Base-by-base conservation (phyloP, 2,329 filamentous ascomycete species). In the Arthrobotrys conoides region DNA sequence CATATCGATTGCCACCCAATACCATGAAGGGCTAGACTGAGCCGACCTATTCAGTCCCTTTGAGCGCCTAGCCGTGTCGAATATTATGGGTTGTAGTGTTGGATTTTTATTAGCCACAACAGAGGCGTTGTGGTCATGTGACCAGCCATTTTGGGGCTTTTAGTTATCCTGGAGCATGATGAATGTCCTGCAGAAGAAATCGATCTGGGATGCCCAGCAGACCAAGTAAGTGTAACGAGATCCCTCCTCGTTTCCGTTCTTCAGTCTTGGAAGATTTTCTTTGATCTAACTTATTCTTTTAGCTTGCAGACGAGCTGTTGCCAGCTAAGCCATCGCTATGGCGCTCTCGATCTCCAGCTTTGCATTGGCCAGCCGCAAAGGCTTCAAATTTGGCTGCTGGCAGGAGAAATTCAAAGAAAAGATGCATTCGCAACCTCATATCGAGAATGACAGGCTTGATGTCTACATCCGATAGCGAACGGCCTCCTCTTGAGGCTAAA, bases 401-500 rank as follows among this genome's bases (percentile, higher is more conserved):
- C 20, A n/a, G 20, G 49, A 66, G 27, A 20, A 51, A 51, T 8
- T 6, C 27, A 30, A 30, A 30, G 27, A 16, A 30, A 48, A n/a
- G 59, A 41, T 61, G 48, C 61, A 51, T 46, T 73, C 44, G 70
- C 70, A 59, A 24, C 51, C 30, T 66, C 55, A 38, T 44, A 55
- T 46, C 6, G 51, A 67, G 38, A 48, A 38, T 41, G 49, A 24
- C 48, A 14, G 5, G 6, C 20, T 64, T 41, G 12, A 66, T 72
- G 49, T 53, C 41, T 71, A 27, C 48, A 38, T 38, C 59, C 69
- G 69, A 73, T 63, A 44, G 22, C 64, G 71, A 75, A 63, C 71
- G 71, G 71, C 22, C 33, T 46, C 44, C 24, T 44, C 59, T 75
- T 69, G 64, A 75, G 71, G 71, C 71, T 75, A 75, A 75, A 75